These are phyloP conservation scores for Mortierella polycephala DNA, from an alignment of 371 early-diverging fungal genomes.

Conservation along the genomic window DNA sequence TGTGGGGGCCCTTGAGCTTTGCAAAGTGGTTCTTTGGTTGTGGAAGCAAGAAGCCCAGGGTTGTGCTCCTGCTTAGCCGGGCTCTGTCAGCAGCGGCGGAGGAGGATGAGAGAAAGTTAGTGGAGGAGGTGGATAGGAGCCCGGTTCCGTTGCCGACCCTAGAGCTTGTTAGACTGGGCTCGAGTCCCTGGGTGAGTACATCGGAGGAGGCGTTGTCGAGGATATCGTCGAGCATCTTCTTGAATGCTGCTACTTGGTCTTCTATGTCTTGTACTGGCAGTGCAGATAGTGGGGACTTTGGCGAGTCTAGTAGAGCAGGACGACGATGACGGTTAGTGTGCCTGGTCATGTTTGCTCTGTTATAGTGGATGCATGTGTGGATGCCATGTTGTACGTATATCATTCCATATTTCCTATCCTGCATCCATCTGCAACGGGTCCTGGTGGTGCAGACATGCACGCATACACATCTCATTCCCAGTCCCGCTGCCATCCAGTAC, in stretches of 20 bases:
- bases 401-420: too few species aligned
- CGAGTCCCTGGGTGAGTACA: slow-evolving; percentile 30
- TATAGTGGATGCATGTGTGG: too few species aligned
- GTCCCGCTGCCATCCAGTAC: too few species aligned
- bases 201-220: slow-evolving; percentile 45
- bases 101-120: slow-evolving; percentile 19
- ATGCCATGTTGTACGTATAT: too few species aligned
- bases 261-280: slow-evolving; percentile 25
- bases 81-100: slow-evolving; percentile 36
- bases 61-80: slow-evolving; percentile 36
- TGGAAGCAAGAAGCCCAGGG: slow-evolving; percentile 41
- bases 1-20: slow-evolving; percentile 23
- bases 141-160: not conserved
- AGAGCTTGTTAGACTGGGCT: slow-evolving; percentile 16
- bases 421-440: too few species aligned
- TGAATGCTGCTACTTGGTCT: slow-evolving; percentile 44
- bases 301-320: slow-evolving; percentile 2
- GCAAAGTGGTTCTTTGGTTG: slow-evolving; percentile 42
- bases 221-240: slow-evolving; percentile 51
- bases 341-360: too few species aligned
- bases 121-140: slow-evolving; percentile 18
- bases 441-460: too few species aligned
- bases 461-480: too few species aligned
- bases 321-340: too few species aligned
- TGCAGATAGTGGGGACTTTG: slow-evolving; percentile 10